These are phyloP conservation scores for Coemansia sp. DNA, from an alignment of 192 early-diverging fungal species.

Conservation along the genomic window DNA sequence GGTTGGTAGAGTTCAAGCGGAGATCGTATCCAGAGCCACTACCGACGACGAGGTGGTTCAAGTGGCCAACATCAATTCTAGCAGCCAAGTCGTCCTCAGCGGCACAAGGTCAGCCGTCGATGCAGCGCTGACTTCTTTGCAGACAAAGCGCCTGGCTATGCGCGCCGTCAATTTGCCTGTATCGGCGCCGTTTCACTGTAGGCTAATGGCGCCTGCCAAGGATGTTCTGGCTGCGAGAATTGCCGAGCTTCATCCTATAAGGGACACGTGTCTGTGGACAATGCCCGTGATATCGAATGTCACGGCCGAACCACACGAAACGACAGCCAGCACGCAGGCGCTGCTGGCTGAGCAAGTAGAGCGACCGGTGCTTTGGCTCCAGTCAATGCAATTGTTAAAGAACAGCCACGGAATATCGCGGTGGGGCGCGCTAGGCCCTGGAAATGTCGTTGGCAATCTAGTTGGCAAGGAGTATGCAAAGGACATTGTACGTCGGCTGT, in stretches of 20 bases:
- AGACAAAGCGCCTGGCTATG: conserved; percentile 80
- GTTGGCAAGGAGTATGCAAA: conserved; percentile 83
- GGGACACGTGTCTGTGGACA: conserved; percentile 58
- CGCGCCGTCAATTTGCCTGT: conserved; percentile 90
- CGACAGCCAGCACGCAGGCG: conserved; percentile 64
- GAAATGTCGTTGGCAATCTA: conserved; percentile 87
- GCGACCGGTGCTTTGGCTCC: conserved; percentile 88
- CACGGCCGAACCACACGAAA: conserved; percentile 76
- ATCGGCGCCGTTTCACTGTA: conserved; percentile 97
- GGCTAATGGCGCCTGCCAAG: conserved; percentile 87
- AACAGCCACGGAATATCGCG: conserved; percentile 74
- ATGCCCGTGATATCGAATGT: conserved; percentile 94
- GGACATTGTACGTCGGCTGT: conserved; percentile 67
- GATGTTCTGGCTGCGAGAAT: conserved; percentile 74
- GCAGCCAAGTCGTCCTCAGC: conserved; percentile 87
- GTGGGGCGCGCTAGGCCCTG: conserved; percentile 87
- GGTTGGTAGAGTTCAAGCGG: conserved; percentile 42
- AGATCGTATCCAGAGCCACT: conserved; percentile 17
- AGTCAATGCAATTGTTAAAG: conserved; percentile 80
- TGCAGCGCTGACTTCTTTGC: conserved; percentile 78
- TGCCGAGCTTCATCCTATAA: conserved; percentile 65
- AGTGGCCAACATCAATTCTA: conserved; percentile 87
- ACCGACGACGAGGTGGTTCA: conserved; percentile 67
- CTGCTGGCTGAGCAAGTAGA: conserved; percentile 81
- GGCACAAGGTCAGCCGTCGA: conserved; percentile 89